Conservation (phyloP, 176 grass and related monocot genomes). For the Panicum miliaceum region DNA sequence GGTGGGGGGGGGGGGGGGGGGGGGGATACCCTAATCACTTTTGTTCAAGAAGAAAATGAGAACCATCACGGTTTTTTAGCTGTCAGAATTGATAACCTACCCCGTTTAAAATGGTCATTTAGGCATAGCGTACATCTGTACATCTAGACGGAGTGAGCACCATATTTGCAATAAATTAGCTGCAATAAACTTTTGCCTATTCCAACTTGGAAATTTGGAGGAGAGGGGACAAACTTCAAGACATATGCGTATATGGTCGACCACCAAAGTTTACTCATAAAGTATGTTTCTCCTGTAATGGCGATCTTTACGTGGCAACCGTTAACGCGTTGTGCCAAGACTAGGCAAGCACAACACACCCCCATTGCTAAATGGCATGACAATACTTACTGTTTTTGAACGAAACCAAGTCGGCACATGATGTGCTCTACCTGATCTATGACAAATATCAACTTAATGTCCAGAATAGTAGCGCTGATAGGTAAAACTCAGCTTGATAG, state of each 20-base stretch:
- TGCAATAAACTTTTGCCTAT: too few species aligned
- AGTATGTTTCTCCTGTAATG: background rate
- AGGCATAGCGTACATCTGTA: too few species aligned
- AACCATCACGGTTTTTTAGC: too few species aligned
- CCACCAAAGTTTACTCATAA: background rate
- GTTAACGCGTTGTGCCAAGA: background rate
- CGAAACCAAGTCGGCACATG: background rate
- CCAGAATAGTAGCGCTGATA: background rate
- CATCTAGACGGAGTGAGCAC: too few species aligned
- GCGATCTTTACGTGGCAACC: background rate
- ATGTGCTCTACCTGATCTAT: background rate
- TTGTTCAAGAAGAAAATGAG: too few species aligned
- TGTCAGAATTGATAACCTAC: too few species aligned
- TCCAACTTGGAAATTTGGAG: background rate
- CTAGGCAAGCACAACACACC: too few species aligned
- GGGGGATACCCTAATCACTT: too few species aligned
- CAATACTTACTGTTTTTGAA: background rate
- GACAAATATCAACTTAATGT: background rate
- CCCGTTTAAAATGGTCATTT: too few species aligned
- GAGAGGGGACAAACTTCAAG: background rate
- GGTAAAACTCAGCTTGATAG: too few species aligned
- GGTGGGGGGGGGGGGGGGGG: too few species aligned
- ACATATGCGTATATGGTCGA: background rate
- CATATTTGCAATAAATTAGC: too few species aligned
- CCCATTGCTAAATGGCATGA: background rate